These are phyloP conservation scores for Chloromonas sp. DNA, from an alignment of 163 green algal species.

Conservation along the genomic window DNA sequence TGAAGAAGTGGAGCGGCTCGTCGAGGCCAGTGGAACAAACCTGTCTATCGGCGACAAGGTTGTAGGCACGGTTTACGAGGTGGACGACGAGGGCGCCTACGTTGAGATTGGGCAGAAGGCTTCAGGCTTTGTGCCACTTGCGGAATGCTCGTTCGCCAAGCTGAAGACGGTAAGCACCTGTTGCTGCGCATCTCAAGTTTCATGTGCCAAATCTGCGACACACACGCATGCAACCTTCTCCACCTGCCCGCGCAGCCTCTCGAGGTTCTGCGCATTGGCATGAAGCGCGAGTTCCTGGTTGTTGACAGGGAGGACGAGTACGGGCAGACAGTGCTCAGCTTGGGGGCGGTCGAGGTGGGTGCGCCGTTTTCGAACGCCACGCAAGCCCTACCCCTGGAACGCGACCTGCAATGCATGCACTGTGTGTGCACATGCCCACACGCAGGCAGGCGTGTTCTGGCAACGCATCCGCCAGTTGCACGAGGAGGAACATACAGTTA, in stretches of 20 bases:
- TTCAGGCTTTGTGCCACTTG: conserved; percentile 71
- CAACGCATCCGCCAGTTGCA: conserved; percentile 70
- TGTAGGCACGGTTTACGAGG: conserved; percentile 68
- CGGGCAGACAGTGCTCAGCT: conserved; percentile 69
- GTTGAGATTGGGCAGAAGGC: conserved; percentile 92
- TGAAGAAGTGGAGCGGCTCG: conserved; percentile 56
- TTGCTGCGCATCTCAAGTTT: background rate
- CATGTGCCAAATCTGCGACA: background rate
- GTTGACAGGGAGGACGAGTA: conserved; percentile 69
- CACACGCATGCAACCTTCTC: background rate
- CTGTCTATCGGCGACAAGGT: conserved; percentile 63
- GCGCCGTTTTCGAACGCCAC: too few species aligned
- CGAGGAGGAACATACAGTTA: conserved; percentile 77
- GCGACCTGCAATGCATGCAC: too few species aligned
- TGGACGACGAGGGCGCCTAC: conserved; percentile 82
- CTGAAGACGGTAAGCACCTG: conserved; percentile 52
- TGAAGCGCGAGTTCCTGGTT: conserved; percentile 84
- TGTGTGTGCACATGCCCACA: too few species aligned
- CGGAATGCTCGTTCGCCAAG: conserved; percentile 71
- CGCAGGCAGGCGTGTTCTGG: conserved; percentile 47
- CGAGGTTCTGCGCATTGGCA: conserved; percentile 61
- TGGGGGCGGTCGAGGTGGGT: conserved; percentile 74
- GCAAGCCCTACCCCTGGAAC: too few species aligned
- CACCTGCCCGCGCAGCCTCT: conserved; percentile 44
- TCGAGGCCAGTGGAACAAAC: conserved; percentile 31